These are phyloP conservation scores for Tolypocladium guangdongense DNA, from an alignment of 2,329 filamentous ascomycete genomes.

Conservation along the genomic window DNA sequence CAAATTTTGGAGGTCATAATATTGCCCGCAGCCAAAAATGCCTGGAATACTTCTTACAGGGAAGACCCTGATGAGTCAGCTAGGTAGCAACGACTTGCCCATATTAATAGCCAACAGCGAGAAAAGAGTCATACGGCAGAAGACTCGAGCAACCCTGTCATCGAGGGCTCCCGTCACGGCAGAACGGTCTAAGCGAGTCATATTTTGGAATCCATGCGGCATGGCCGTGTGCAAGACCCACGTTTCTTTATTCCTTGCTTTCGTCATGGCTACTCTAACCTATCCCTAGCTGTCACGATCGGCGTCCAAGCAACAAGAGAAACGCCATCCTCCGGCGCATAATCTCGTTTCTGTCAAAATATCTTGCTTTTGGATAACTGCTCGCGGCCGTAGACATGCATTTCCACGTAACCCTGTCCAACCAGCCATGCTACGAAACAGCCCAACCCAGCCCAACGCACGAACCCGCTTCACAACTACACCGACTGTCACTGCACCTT, in stretches of 20 bases:
- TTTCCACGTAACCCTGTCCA: not conserved
- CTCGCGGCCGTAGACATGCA: not conserved
- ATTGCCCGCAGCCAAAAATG: not conserved
- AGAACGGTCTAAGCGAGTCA: not conserved
- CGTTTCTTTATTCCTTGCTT: no score
- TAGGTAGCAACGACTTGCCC: no score
- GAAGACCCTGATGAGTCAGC: conserved; percentile 1
- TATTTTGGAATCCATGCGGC: not conserved
- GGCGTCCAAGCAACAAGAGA: no score
- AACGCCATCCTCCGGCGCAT: no score
- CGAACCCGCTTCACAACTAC: not conserved
- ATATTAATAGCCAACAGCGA: no score
- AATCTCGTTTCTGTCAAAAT: no score
- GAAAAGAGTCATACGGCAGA: not conserved
- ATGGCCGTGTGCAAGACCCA: no score
- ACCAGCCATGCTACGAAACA: not conserved
- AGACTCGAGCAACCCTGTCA: not conserved
- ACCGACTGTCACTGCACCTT: not conserved
- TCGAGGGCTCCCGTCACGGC: not conserved
- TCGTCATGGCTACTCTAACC: no score
- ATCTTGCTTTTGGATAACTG: not conserved
- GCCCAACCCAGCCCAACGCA: not conserved
- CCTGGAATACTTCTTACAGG: not conserved
- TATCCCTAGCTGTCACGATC: no score
- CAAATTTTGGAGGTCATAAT: not conserved